phyloP scores from a whole-genome alignment of 129 eudicot genomes.

The Lonicera japonica region DNA sequence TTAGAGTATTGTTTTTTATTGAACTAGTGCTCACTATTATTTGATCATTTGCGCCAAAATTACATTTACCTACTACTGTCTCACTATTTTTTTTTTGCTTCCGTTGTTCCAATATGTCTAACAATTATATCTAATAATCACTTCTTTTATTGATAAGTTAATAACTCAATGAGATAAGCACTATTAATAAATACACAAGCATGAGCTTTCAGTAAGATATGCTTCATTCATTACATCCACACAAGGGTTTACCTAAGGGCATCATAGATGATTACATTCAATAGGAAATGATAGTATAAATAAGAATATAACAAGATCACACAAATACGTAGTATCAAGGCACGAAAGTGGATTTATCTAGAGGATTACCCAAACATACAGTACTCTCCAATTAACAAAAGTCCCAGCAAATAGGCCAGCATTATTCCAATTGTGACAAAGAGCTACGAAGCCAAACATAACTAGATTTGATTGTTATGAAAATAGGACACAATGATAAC shows the following conservation, averaged over 20 bases:
- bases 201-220: background rate
- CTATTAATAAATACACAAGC: background rate
- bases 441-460: conserved; percentile 39
- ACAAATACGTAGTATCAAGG: background rate
- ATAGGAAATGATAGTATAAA: no score
- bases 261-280: no score
- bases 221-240: background rate
- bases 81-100: no score
- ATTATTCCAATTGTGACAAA: conserved; percentile 85
- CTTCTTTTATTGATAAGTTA: no score
- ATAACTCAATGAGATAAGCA: no score
- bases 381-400: conserved; percentile 74
- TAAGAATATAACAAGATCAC: no score
- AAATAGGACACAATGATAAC: background rate
- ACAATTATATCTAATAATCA: no score
- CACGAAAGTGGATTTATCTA: background rate
- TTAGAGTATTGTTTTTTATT: no score
- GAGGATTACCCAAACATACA: conserved; percentile 72
- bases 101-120: no score
- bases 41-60: no score
- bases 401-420: conserved; percentile 81
- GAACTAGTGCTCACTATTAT: no score
- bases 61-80: no score
- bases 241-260: background rate
- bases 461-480: background rate